These are phyloP conservation scores for Vitis riparia DNA, from an alignment of 164 flowering plant species.

Conservation along the genomic window DNA sequence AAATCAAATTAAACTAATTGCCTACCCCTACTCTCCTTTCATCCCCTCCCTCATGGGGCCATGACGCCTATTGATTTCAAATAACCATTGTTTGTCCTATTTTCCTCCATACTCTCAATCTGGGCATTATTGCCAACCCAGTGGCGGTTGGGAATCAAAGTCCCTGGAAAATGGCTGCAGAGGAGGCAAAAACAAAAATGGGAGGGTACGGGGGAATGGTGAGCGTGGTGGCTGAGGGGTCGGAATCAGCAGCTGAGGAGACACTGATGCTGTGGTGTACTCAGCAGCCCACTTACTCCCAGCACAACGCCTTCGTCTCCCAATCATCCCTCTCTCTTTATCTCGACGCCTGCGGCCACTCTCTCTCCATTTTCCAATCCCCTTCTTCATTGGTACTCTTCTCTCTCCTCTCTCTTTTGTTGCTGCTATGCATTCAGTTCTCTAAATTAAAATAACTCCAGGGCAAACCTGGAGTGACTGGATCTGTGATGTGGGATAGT, in stretches of 20 bases:
- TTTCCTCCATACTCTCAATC: no score
- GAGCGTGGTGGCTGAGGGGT: slow-evolving; percentile 31
- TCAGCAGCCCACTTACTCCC: slow-evolving; percentile 69
- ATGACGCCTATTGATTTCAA: no score
- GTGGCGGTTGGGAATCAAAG: no score
- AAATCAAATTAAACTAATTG: no score
- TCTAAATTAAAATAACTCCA: slow-evolving; percentile 14
- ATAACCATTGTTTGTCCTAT: no score
- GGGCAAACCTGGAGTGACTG: slow-evolving; percentile 87
- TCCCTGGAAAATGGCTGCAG: slow-evolving; percentile 7
- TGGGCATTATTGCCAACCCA: no score
- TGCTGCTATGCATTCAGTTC: not conserved
- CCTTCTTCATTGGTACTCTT: slow-evolving; percentile 71
- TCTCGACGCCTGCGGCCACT: slow-evolving; percentile 80
- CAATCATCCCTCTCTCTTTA: slow-evolving; percentile 71
- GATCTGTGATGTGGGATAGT: slow-evolving; percentile 97
- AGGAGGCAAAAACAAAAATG: slow-evolving; percentile 21
- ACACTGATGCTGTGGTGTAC: slow-evolving; percentile 82
- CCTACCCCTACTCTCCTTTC: no score
- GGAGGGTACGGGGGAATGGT: slow-evolving; percentile 56
- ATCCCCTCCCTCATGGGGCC: no score
- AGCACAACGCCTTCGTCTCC: slow-evolving; percentile 70
- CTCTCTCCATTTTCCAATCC: slow-evolving; percentile 75
- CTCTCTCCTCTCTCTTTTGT: not conserved
- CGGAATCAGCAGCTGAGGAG: slow-evolving; percentile 57